A percentile compares a stretch with the other conserved stretches of the same genome.
Evolutionary conservation across 2,329 filamentous ascomycete species (phyloP).

Genomic region (Xylariaceae sp.): DNA sequence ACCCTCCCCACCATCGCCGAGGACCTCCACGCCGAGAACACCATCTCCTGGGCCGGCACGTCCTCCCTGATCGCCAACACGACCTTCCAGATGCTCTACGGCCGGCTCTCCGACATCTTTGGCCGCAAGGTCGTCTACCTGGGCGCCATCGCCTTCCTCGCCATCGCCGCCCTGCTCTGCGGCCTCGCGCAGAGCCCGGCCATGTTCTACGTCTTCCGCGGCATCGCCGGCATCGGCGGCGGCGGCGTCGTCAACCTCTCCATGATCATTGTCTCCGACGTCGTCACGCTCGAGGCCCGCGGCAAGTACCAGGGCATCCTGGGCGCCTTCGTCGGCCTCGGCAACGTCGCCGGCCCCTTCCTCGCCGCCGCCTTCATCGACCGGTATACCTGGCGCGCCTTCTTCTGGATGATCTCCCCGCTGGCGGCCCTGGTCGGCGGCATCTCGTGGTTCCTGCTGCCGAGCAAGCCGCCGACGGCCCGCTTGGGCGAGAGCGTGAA

Average conservation of each 20-base stretch:
- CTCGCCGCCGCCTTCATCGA: slow-evolving; percentile 16
- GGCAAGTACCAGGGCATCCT: slow-evolving; percentile 32
- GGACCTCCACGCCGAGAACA: slow-evolving; percentile 46
- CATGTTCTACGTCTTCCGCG: slow-evolving; percentile 27
- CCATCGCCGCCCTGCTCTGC: slow-evolving; percentile 36
- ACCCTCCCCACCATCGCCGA: slow-evolving; percentile 16
- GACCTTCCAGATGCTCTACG: slow-evolving; percentile 70
- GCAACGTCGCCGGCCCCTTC: slow-evolving; percentile 22
- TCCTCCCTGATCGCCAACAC: slow-evolving; percentile 74
- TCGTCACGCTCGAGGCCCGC: slow-evolving; percentile 30
- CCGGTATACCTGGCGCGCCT: slow-evolving; percentile 27
- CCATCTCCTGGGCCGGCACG: slow-evolving; percentile 78
- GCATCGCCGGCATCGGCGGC: slow-evolving; percentile 24
- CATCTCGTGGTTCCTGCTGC: slow-evolving; percentile 43
- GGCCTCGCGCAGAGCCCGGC: slow-evolving; percentile 20
- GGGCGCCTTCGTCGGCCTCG: slow-evolving; percentile 17
- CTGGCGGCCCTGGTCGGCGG: slow-evolving; percentile 40
- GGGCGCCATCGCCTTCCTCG: slow-evolving; percentile 34
- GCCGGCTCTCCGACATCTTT: slow-evolving; percentile 69
- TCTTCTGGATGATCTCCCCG: slow-evolving; percentile 47
- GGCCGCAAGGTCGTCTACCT: slow-evolving; percentile 47
- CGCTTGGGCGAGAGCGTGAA: slow-evolving; percentile 42
- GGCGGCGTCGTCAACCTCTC: slow-evolving; percentile 26
- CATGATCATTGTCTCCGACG: slow-evolving; percentile 32
- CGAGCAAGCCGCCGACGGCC: slow-evolving; percentile 45